These are phyloP conservation scores for Neurospora sp. DNA, from an alignment of 495 filamentous ascomycete species.

Conservation along the genomic window DNA sequence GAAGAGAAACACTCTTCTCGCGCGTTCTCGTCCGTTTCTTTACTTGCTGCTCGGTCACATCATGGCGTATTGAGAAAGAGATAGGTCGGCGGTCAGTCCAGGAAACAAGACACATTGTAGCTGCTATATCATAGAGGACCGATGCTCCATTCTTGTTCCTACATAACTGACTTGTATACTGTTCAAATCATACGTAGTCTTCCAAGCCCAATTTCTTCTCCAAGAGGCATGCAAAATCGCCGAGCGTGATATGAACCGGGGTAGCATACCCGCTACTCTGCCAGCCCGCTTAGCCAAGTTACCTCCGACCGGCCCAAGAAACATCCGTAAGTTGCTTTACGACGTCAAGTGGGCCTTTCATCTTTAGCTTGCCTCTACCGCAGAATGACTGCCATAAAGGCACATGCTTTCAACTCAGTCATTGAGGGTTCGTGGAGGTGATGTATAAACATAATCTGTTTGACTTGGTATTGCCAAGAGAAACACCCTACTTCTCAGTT, in stretches of 20 bases:
- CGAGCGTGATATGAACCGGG: background rate
- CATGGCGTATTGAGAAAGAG: background rate
- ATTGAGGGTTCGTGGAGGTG: background rate
- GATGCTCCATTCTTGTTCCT: background rate
- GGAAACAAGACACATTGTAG: background rate
- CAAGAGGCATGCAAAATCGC: background rate
- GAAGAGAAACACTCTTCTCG: background rate
- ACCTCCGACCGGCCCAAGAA: background rate
- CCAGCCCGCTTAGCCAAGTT: background rate
- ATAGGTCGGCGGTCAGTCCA: background rate
- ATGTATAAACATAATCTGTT: background rate
- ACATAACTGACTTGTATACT: background rate
- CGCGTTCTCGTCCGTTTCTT: background rate
- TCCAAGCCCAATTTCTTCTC: background rate
- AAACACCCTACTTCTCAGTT: too few species aligned
- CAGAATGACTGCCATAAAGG: background rate
- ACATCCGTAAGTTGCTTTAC: background rate
- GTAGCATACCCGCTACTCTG: background rate
- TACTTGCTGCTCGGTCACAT: background rate
- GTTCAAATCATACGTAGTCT: background rate
- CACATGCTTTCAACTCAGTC: background rate
- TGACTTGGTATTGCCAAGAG: background rate
- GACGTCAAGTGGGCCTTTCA: background rate
- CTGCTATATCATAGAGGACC: background rate
- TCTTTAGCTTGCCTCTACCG: background rate